Evolutionary conservation across 306 rosid genomes (phyloP).

Genomic region (Neltuma alba): DNA sequence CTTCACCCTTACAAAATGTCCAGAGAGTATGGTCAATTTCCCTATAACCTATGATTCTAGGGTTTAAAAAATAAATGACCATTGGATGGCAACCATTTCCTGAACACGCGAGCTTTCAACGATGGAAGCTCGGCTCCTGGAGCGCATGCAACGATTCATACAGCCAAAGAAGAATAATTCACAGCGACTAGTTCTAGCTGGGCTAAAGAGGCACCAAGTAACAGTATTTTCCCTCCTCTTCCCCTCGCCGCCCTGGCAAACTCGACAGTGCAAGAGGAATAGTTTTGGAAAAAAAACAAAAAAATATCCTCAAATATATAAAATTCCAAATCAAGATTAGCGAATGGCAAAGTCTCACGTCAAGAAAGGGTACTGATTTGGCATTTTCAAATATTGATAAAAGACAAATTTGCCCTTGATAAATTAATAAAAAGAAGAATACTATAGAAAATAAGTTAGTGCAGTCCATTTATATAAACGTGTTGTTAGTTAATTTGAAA

Average conservation of each 20-base stretch:
- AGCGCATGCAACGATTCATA: background rate
- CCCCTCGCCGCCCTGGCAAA: conserved; percentile 16
- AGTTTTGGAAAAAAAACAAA: too few relatives aligned
- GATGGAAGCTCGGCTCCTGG: background rate
- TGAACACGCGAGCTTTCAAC: background rate
- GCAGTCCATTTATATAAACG: too few relatives aligned
- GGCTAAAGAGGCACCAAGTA: conserved; percentile 2
- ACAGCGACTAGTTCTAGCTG: background rate
- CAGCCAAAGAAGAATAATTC: background rate
- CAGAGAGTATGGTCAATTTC: background rate
- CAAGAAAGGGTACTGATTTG: too few relatives aligned
- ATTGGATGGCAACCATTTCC: background rate
- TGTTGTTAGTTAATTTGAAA: too few relatives aligned
- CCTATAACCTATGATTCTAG: conserved; percentile 34
- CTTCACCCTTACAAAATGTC: background rate
- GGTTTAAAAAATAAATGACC: conserved; percentile 33
- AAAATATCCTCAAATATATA: too few relatives aligned
- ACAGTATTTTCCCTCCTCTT: conserved; percentile 31
- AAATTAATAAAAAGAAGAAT: too few relatives aligned
- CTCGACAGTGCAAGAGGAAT: too few relatives aligned
- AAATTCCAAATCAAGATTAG: too few relatives aligned
- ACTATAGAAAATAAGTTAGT: too few relatives aligned
- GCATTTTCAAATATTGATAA: too few relatives aligned
- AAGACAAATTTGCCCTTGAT: too few relatives aligned
- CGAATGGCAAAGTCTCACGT: too few relatives aligned